Conservation (phyloP, 768 basidiomycete genomes). For the Naganishia antarctica region DNA sequence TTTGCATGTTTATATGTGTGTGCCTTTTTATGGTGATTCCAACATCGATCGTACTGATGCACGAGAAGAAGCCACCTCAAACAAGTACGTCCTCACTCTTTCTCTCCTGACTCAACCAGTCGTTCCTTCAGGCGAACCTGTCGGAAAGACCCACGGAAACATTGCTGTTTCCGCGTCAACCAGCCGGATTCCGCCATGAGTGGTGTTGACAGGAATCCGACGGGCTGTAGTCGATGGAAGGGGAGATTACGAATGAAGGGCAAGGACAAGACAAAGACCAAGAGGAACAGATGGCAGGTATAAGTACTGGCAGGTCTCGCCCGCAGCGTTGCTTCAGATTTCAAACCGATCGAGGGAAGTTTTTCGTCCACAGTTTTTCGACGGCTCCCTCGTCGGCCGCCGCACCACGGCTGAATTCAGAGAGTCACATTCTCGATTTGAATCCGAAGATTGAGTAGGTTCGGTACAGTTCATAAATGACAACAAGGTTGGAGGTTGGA, state of each 20-base stretch:
- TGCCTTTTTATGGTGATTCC: conserved; percentile 23
- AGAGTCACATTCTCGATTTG: no score
- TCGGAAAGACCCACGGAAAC: background rate
- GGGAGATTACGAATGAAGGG: conserved; percentile 16
- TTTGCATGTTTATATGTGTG: conserved; percentile 2
- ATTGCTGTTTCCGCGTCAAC: conserved; percentile 15
- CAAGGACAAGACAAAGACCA: background rate
- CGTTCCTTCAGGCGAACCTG: background rate
- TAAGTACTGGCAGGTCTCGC: background rate
- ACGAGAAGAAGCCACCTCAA: conserved; percentile 21
- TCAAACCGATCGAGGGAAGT: background rate
- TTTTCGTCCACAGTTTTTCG: background rate
- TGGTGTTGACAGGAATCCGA: background rate
- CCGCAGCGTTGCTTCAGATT: no score
- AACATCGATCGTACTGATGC: conserved; percentile 6
- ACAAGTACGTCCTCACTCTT: conserved; percentile 20
- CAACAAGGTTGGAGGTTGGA: no score
- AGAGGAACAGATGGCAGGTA: background rate
- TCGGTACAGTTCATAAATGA: no score
- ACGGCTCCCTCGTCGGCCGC: background rate
- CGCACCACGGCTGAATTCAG: no score
- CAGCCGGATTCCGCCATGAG: background rate
- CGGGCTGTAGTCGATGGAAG: conserved; percentile 1
- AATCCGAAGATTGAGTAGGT: no score
- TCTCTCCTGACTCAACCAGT: conserved; percentile 18